A percentile compares a stretch with the other conserved stretches of the same genome.
phyloP scores from a whole-genome alignment of 371 early-diverging fungal genomes.

The Mucor mucedo region DNA sequence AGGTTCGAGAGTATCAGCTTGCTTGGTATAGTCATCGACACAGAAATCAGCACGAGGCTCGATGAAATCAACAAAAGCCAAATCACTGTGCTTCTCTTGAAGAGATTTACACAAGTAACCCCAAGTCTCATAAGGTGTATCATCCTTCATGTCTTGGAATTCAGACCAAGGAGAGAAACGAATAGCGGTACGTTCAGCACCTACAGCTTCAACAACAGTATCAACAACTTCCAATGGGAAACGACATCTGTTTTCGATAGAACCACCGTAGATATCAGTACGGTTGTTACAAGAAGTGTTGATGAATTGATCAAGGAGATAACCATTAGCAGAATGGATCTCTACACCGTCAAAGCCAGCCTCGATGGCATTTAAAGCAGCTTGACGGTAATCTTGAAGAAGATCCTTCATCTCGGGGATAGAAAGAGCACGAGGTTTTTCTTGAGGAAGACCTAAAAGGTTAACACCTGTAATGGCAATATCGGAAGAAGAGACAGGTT shows the following conservation, averaged over 20 bases:
- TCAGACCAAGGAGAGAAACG: slow-evolving; percentile 32
- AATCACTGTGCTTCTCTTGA: slow-evolving; percentile 26
- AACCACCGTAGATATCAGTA: slow-evolving; percentile 69
- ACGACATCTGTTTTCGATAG: slow-evolving; percentile 76
- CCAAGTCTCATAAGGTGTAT: slow-evolving; percentile 42
- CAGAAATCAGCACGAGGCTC: slow-evolving; percentile 33
- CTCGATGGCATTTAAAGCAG: slow-evolving; percentile 45
- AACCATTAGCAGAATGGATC: slow-evolving; percentile 75
- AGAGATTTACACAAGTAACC: slow-evolving; percentile 26
- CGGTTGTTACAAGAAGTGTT: slow-evolving; percentile 60
- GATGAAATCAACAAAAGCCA: slow-evolving; percentile 44
- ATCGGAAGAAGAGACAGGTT: slow-evolving; percentile 20
- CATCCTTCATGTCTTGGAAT: slow-evolving; percentile 41
- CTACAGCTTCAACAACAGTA: slow-evolving; percentile 50
- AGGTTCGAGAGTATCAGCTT: slow-evolving; percentile 32
- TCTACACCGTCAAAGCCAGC: slow-evolving; percentile 75
- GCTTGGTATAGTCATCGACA: slow-evolving; percentile 13
- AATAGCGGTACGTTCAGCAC: slow-evolving; percentile 34
- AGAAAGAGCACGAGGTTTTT: slow-evolving; percentile 55
- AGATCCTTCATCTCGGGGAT: slow-evolving; percentile 65
- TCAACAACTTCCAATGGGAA: slow-evolving; percentile 64
- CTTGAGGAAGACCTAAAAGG: slow-evolving; percentile 7
- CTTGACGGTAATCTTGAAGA: slow-evolving; percentile 63
- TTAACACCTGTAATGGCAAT: slow-evolving; percentile 15
- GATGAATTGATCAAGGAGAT: slow-evolving; percentile 66